phyloP scores from a whole-genome alignment of 2,329 filamentous ascomycete species.

The Xylariaceae sp. region DNA sequence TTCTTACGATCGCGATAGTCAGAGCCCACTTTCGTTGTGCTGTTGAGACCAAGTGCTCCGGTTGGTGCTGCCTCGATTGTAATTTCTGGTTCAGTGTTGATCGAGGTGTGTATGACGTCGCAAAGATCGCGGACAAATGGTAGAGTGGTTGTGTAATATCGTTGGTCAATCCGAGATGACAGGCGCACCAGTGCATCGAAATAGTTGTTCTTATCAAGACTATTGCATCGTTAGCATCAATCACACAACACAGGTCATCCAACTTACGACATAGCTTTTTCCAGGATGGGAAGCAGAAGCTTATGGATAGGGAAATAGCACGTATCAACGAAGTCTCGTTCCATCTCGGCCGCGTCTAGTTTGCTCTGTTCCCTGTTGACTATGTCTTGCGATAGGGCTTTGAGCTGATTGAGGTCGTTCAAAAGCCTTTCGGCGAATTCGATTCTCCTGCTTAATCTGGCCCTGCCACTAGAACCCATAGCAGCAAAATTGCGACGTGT shows the following conservation, averaged over 20 bases:
- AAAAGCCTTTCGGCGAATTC: constrained; percentile 77
- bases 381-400: constrained; percentile 62
- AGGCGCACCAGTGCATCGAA: constrained; percentile 46
- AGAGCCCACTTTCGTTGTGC: constrained; percentile 45
- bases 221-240: constrained; percentile 41
- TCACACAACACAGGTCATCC: constrained; percentile 18
- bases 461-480: constrained; percentile 80
- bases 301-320: constrained; percentile 87
- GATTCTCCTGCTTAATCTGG: constrained; percentile 73
- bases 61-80: constrained; percentile 26
- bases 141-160: constrained; percentile 54
- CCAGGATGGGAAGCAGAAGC: constrained; percentile 70
- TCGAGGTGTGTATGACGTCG: constrained; percentile 47
- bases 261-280: constrained; percentile 75
- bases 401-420: constrained; percentile 71
- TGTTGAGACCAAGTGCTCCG: constrained; percentile 42
- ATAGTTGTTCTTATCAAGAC: constrained; percentile 61
- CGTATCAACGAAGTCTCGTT: constrained; percentile 75
- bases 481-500: constrained; percentile 92
- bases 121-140: constrained; percentile 54
- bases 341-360: constrained; percentile 67
- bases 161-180: constrained; percentile 47
- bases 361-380: constrained; percentile 74
- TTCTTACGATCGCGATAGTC: constrained; percentile 79
- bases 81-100: constrained; percentile 40